Conservation (phyloP, 352 stramenopile species). For the Pythium angustatum region DNA sequence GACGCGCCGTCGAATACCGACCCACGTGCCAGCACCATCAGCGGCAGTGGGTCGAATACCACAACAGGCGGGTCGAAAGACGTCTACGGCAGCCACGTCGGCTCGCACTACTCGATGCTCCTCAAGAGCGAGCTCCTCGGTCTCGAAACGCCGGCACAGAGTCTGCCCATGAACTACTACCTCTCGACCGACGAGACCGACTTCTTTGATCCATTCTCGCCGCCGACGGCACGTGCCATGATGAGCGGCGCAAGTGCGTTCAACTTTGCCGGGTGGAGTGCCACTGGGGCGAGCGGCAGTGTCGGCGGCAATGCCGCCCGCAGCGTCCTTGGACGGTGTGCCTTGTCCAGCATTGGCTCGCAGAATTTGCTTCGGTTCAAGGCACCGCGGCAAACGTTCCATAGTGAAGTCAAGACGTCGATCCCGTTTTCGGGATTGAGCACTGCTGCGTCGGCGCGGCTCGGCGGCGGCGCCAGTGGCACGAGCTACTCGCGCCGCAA, state of each 20-base stretch:
- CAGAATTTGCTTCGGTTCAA: conserved; percentile 81
- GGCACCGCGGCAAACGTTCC: conserved; percentile 54
- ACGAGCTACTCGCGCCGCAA: conserved; percentile 49
- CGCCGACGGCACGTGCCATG: conserved; percentile 27
- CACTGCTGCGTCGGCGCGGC: conserved; percentile 39
- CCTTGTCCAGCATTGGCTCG: conserved; percentile 34
- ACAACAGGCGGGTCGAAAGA: neutral
- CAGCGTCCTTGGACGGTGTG: conserved; percentile 32
- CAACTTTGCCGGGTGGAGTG: conserved; percentile 25
- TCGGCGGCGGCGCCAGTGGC: conserved; percentile 11
- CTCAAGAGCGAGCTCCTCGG: conserved; percentile 76
- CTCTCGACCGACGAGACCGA: conserved; percentile 27
- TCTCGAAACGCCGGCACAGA: conserved; percentile 45
- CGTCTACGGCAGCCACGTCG: conserved; percentile 18
- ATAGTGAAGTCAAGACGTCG: conserved; percentile 60
- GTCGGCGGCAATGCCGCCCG: conserved; percentile 34
- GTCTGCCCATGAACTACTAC: conserved; percentile 23
- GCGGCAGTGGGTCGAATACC: conserved; percentile 6
- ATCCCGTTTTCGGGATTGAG: conserved; percentile 46
- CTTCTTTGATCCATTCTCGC: conserved; percentile 26
- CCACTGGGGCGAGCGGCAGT: conserved; percentile 27
- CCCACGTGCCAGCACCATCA: conserved; percentile 23
- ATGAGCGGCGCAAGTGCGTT: conserved; percentile 26
- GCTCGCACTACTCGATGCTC: conserved; percentile 71
- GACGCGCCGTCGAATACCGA: conserved; percentile 18